These are phyloP conservation scores for Chlorokybus atmophyticus DNA, from an alignment of 139 green algal species.

Conservation along the genomic window DNA sequence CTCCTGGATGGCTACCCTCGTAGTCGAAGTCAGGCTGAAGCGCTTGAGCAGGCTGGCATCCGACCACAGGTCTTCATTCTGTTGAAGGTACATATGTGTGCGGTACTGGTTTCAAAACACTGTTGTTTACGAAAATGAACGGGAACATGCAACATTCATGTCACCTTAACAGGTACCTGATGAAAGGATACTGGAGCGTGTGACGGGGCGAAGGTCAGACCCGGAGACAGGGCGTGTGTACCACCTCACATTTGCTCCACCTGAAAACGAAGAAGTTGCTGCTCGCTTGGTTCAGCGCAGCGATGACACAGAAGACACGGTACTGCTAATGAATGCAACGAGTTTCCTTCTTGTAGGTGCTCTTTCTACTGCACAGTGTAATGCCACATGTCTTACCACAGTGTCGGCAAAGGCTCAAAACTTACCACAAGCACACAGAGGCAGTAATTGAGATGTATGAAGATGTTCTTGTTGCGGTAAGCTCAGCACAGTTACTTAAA, in stretches of 20 bases:
- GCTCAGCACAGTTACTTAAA: no score
- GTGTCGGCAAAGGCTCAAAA: no score
- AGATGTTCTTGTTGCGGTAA: no score
- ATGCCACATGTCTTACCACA: background rate
- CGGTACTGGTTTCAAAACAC: no score
- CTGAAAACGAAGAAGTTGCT: slow-evolving; percentile 45
- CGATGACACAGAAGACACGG: slow-evolving; percentile 93
- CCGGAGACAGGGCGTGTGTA: slow-evolving; percentile 89
- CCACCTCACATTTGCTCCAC: slow-evolving; percentile 74
- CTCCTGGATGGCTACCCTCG: slow-evolving; percentile 95
- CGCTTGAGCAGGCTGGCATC: slow-evolving; percentile 81
- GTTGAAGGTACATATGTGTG: slow-evolving; percentile 47
- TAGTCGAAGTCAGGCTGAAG: slow-evolving; percentile 74
- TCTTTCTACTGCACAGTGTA: background rate
- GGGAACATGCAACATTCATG: no score
- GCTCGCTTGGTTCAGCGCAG: slow-evolving; percentile 42
- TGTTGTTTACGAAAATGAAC: no score
- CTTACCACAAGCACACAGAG: no score
- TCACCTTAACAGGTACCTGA: slow-evolving; percentile 93
- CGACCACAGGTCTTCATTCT: slow-evolving; percentile 88
- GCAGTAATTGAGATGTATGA: no score
- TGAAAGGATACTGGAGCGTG: slow-evolving; percentile 80
- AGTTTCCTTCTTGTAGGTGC: background rate
- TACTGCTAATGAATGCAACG: no score
- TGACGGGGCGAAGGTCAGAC: slow-evolving; percentile 81